These are phyloP conservation scores for Bonia amplexicaulis DNA, from an alignment of 176 grass and related monocot species.

Conservation along the genomic window DNA sequence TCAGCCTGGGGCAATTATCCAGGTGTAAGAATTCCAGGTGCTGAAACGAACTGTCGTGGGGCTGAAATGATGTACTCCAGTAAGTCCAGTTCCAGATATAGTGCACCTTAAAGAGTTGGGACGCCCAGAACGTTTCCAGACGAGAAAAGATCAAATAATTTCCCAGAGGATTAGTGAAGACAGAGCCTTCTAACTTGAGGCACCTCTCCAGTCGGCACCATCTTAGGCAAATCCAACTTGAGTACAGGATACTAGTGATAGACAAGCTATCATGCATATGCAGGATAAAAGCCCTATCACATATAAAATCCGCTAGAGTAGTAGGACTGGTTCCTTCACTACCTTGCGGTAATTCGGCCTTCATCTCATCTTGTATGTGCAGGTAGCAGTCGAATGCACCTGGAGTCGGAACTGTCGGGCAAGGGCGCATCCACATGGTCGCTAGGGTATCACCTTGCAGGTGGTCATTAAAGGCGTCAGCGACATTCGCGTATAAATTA, in stretches of 20 bases:
- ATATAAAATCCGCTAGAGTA: background rate
- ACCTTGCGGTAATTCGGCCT: no score
- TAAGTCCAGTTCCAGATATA: background rate
- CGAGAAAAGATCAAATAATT: accelerated
- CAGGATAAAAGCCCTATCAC: accelerated
- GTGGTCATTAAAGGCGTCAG: background rate
- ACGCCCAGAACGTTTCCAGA: background rate
- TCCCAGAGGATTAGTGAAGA: background rate
- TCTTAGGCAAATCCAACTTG: accelerated
- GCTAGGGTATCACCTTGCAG: background rate
- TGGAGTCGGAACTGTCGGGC: no score
- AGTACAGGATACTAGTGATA: background rate
- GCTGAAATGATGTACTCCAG: no score
- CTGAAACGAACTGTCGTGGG: accelerated
- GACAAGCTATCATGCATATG: background rate
- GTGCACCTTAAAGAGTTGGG: background rate
- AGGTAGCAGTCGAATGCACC: background rate
- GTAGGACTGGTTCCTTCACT: background rate
- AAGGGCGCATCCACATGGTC: background rate
- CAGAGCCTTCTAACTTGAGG: background rate
- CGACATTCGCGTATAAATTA: background rate
- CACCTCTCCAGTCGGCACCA: conserved; percentile 26
- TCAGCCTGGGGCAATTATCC: background rate
- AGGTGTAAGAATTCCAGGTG: background rate
- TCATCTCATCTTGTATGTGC: background rate